Conservation (phyloP, 129 eudicot genomes). For the Centaurea solstitialis region DNA sequence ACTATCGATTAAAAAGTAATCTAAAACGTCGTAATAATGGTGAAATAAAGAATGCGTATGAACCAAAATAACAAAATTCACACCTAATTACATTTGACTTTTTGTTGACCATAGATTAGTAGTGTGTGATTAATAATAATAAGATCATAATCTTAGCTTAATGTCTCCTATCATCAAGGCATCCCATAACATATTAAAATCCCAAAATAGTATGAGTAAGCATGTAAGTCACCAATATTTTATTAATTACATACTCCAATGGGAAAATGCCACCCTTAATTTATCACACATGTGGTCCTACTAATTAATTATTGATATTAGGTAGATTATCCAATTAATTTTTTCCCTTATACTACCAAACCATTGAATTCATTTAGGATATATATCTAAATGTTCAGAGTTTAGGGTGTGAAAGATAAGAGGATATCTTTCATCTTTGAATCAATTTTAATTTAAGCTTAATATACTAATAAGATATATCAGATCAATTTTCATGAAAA, state of each 20-base stretch:
- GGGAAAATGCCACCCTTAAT: constrained; percentile 37
- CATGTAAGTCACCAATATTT: constrained; percentile 29
- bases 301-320: constrained; percentile 21
- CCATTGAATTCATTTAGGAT: constrained; percentile 30
- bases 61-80: neutral
- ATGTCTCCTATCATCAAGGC: constrained; percentile 53
- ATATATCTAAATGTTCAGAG: neutral
- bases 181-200: constrained; percentile 19
- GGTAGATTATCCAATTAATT: constrained; percentile 37
- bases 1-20: no score
- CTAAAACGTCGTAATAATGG: no score
- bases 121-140: constrained; percentile 22
- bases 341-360: constrained; percentile 48
- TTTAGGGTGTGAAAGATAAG: no score
- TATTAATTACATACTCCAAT: constrained; percentile 25
- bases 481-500: no score
- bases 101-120: constrained; percentile 9
- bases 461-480: no score
- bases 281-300: constrained; percentile 9
- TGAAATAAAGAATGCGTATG: no score
- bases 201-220: constrained; percentile 33
- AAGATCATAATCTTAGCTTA: constrained; percentile 35
- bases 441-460: no score
- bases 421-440: no score
- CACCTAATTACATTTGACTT: constrained; percentile 27